Conservation (phyloP, 2,329 filamentous ascomycete genomes). For the Fusarium sacchari region DNA sequence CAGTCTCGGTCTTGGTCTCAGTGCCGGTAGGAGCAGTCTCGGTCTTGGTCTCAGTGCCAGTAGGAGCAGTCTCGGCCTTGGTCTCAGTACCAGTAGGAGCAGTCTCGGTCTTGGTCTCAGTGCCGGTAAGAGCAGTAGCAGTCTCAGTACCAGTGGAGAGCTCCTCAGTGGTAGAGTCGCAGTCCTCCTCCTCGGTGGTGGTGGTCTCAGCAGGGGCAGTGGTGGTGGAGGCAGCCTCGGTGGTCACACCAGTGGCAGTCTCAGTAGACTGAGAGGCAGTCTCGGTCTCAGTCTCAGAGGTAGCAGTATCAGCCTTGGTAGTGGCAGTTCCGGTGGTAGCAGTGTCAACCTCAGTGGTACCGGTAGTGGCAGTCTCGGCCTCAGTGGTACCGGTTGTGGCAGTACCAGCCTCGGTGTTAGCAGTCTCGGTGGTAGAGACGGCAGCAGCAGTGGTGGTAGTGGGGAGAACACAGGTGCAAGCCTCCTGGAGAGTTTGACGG, state of each 20-base stretch:
- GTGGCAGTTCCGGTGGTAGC: neutral
- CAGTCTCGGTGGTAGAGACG: slow-evolving; percentile 3
- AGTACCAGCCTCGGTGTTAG: slow-evolving; percentile 12
- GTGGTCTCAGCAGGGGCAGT: slow-evolving; percentile 11
- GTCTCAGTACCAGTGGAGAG: slow-evolving; percentile 2
- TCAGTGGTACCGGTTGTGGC: neutral
- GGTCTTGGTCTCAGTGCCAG: neutral
- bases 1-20: neutral
- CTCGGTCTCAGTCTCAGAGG: neutral
- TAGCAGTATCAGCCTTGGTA: slow-evolving; percentile 4
- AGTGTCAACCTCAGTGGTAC: neutral
- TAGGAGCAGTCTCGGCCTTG: neutral
- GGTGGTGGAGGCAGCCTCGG: slow-evolving; percentile 9
- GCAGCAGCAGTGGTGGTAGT: neutral
- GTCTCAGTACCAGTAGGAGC: slow-evolving; percentile 13
- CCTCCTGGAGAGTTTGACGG: neutral
- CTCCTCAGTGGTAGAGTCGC: slow-evolving; percentile 1
- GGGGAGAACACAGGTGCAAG: neutral
- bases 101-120: too few relatives aligned
- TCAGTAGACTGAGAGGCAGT: neutral
- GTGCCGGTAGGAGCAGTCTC: neutral
- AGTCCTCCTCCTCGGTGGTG: slow-evolving; percentile 11
- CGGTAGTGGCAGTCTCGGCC: neutral
- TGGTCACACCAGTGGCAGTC: neutral
- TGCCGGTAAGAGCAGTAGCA: neutral